phyloP scores from a whole-genome alignment of 1,284 basidiomycete species.

The Trametes versicolor region DNA sequence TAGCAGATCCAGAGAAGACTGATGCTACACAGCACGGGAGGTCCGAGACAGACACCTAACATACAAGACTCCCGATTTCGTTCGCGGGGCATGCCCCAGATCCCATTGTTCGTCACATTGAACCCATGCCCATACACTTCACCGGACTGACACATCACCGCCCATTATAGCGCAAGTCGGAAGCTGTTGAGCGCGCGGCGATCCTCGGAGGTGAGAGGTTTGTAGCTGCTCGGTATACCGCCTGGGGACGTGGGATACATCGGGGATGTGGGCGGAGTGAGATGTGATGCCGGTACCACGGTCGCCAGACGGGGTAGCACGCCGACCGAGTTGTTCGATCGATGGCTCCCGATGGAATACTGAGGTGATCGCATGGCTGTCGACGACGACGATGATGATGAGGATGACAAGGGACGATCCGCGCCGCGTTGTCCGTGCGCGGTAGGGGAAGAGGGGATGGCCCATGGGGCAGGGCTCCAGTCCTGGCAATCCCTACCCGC shows the following conservation, averaged over 20 bases:
- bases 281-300: constrained; percentile 44
- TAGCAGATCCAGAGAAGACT: constrained; percentile 9
- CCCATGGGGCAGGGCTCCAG: constrained; percentile 44
- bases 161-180: constrained; percentile 42
- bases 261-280: constrained; percentile 37
- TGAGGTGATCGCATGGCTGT: constrained; percentile 43
- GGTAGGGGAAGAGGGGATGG: constrained; percentile 33
- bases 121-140: not conserved
- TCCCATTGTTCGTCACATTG: constrained; percentile 11
- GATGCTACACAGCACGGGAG: constrained; percentile 15
- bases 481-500: constrained; percentile 38
- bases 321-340: constrained; percentile 32
- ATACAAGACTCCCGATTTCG: constrained; percentile 18
- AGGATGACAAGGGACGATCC: constrained; percentile 45
- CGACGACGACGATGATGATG: constrained; percentile 51
- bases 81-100: constrained; percentile 13
- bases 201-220: constrained; percentile 45
- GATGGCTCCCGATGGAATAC: constrained; percentile 39
- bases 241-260: constrained; percentile 31
- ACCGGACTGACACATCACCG: not conserved
- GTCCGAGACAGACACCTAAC: constrained; percentile 19
- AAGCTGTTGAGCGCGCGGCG: constrained; percentile 46
- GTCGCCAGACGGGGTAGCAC: constrained; percentile 55
- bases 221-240: constrained; percentile 37
- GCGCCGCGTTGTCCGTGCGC: constrained; percentile 45